These are phyloP conservation scores for Chimonanthus praecox DNA, from an alignment of 164 flowering plant species.

Conservation along the genomic window DNA sequence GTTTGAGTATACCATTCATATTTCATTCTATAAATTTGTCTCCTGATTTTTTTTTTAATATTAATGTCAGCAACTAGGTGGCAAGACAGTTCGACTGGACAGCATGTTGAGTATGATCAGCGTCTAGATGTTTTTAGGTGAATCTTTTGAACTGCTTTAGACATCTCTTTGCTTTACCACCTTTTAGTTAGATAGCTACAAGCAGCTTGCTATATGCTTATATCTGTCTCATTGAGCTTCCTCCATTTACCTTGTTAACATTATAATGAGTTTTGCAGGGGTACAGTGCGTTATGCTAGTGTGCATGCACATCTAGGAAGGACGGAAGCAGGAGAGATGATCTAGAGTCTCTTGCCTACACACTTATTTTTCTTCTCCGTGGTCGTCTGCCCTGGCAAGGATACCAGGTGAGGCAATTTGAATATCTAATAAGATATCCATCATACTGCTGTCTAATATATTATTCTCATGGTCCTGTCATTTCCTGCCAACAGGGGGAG, in stretches of 20 bases:
- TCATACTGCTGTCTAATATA: neutral
- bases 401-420: slow-evolving; percentile 57
- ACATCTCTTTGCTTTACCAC: neutral
- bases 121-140: slow-evolving; percentile 93
- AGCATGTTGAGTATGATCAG: slow-evolving; percentile 91
- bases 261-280: slow-evolving; percentile 43
- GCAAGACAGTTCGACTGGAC: slow-evolving; percentile 68
- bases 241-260: neutral
- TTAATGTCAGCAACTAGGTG: slow-evolving; percentile 65
- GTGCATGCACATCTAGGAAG: slow-evolving; percentile 98
- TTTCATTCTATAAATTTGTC: no score
- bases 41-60: neutral
- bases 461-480: neutral
- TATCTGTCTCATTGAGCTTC: no score
- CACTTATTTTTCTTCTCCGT: slow-evolving; percentile 83
- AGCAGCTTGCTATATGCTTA: no score
- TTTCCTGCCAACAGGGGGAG: slow-evolving; percentile 57
- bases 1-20: no score
- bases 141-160: neutral
- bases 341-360: slow-evolving; percentile 93
- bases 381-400: slow-evolving; percentile 99
- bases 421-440: neutral
- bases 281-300: slow-evolving; percentile 97
- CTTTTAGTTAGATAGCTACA: neutral
- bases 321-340: slow-evolving; percentile 97